Conservation (phyloP, 768 basidiomycete genomes). For the Tricholoma saponaceum region DNA sequence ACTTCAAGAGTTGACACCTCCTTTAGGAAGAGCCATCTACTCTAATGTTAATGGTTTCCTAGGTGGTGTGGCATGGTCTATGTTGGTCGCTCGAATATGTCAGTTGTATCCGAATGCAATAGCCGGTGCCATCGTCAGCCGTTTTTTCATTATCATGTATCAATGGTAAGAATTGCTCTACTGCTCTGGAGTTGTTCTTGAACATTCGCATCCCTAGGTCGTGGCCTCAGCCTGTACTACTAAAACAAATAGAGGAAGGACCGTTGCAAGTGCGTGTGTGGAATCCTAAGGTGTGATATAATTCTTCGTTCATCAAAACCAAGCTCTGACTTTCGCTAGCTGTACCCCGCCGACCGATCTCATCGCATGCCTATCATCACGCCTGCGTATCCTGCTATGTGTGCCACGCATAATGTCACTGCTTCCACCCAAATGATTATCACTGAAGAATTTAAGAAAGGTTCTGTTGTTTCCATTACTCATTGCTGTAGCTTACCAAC, state of each 20-base stretch:
- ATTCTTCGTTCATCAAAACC: not conserved
- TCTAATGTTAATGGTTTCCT: conserved; percentile 98
- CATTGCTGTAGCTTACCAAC: conserved; percentile 7
- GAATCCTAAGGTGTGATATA: conserved; percentile 80
- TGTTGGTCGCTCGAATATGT: conserved; percentile 98
- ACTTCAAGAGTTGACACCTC: not conserved
- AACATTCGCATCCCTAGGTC: conserved; percentile 50
- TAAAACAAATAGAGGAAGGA: conserved; percentile 96
- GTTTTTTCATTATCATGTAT: conserved; percentile 98
- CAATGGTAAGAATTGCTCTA: conserved; percentile 65
- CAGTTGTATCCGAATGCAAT: conserved; percentile 95
- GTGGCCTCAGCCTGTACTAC: conserved; percentile 97
- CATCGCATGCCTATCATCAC: conserved; percentile 99
- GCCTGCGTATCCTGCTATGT: conserved; percentile 98
- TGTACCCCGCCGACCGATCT: conserved; percentile 89
- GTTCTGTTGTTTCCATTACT: conserved; percentile 30
- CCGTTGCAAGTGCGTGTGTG: conserved; percentile 92
- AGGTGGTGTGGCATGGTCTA: conserved; percentile 98
- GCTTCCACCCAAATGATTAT: conserved; percentile 94
- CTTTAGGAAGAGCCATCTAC: conserved; percentile 87
- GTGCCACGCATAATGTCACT: conserved; percentile 97
- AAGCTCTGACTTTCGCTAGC: conserved; percentile 32
- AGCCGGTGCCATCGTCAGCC: conserved; percentile 92
- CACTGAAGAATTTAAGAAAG: conserved; percentile 93
- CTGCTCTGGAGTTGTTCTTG: not conserved